Percentiles rank a stretch among this genome's conserved stretches.
phyloP scores from a whole-genome alignment of 306 rosid genomes.

The Gynostemma pentaphyllum region DNA sequence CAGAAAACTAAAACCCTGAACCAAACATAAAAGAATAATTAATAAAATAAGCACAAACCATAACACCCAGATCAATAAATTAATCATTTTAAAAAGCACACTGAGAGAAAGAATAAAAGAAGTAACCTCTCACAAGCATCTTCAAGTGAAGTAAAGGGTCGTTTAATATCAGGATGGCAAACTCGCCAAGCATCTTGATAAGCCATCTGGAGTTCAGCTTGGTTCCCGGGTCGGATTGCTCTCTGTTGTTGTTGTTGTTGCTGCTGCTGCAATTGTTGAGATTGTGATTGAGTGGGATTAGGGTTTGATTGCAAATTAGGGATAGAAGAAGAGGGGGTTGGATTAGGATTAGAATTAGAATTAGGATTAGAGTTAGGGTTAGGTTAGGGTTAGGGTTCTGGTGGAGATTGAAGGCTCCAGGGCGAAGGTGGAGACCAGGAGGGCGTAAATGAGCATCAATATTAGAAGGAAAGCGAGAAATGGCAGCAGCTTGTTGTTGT shows the following conservation, averaged over 20 bases:
- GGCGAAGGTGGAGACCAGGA: constrained; percentile 16
- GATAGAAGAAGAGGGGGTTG: not conserved
- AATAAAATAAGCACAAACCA: not conserved
- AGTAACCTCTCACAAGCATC: constrained; percentile 85
- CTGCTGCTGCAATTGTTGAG: constrained; percentile 17
- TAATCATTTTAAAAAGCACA: not conserved
- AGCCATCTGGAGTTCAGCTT: constrained; percentile 84
- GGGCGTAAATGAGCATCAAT: constrained; percentile 91
- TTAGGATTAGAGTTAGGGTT: constrained; percentile 20
- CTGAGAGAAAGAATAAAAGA: not conserved
- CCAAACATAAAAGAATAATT: not conserved
- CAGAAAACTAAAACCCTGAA: not conserved
- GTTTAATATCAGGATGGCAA: constrained; percentile 82
- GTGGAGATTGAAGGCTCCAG: constrained; percentile 45
- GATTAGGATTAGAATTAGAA: constrained; percentile 20
- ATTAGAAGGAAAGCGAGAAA: constrained; percentile 88
- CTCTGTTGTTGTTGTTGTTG: constrained; percentile 28
- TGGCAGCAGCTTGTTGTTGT: constrained; percentile 49
- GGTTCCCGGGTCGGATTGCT: constrained; percentile 60
- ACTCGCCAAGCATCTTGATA: constrained; percentile 96
- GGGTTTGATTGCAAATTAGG: constrained; percentile 38
- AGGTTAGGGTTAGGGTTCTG: constrained; percentile 25
- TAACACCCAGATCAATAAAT: not conserved
- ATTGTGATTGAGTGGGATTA: constrained; percentile 17
- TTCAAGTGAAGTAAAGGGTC: constrained; percentile 82